Percentiles rank a stretch among this genome's conserved stretches.
Evolutionary conservation across 2,329 filamentous ascomycete species (phyloP).

Genomic region (Thyridium curvatum): DNA sequence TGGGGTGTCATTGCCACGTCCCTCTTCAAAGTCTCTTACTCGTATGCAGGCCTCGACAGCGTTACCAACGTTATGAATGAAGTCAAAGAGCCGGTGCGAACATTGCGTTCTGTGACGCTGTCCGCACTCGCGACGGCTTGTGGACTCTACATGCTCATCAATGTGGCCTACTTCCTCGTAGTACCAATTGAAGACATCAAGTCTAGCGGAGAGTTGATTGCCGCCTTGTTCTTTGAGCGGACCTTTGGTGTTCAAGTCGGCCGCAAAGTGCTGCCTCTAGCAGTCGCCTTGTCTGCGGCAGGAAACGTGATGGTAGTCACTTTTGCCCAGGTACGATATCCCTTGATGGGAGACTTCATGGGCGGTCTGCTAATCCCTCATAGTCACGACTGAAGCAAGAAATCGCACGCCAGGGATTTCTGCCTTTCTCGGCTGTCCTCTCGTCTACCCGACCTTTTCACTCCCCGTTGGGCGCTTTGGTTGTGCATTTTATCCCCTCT

Average conservation of each 20-base stretch:
- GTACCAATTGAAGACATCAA: conserved; percentile 54
- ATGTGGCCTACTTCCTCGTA: conserved; percentile 37
- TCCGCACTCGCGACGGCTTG: conserved; percentile 54
- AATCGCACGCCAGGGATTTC: conserved; percentile 63
- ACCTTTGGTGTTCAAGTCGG: conserved; percentile 56
- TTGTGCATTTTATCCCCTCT: conserved; percentile 64
- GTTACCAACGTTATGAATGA: conserved; percentile 67
- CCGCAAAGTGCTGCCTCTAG: conserved; percentile 50
- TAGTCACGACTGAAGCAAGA: conserved; percentile 66
- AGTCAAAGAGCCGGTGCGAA: conserved; percentile 61
- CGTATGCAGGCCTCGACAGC: conserved; percentile 60
- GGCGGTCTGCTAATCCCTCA: too few species aligned
- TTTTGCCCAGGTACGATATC: conserved; percentile 53
- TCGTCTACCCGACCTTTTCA: conserved; percentile 62
- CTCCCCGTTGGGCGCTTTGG: conserved; percentile 59
- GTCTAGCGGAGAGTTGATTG: conserved; percentile 59
- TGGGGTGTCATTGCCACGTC: conserved; percentile 62
- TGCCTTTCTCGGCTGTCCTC: conserved; percentile 55
- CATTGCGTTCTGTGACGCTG: conserved; percentile 55
- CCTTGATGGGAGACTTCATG: too few species aligned
- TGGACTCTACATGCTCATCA: conserved; percentile 58
- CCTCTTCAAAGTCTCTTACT: conserved; percentile 64
- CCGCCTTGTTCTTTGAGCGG: conserved; percentile 59
- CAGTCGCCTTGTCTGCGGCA: conserved; percentile 59
- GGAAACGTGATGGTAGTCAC: conserved; percentile 71